Evolutionary conservation across 257 asterid species (phyloP).

Genomic region (Solanum paucissectum): DNA sequence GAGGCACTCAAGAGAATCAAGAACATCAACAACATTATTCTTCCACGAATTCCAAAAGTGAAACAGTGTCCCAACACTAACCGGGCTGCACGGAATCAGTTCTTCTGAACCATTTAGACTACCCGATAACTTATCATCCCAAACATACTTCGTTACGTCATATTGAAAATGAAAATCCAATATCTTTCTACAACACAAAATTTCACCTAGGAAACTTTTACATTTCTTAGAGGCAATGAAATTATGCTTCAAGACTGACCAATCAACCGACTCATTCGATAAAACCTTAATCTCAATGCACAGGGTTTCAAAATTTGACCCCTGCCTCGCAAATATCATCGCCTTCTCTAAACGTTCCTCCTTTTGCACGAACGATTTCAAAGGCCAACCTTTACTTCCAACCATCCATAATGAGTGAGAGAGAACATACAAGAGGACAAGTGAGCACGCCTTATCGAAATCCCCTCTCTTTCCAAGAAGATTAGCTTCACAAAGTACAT

Average conservation of each 20-base stretch:
- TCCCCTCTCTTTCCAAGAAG: constrained; percentile 15
- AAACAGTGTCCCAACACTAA: constrained; percentile 26
- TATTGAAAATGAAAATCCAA: constrained; percentile 32
- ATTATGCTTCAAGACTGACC: constrained; percentile 20
- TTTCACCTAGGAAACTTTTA: constrained; percentile 10
- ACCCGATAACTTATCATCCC: constrained; percentile 13
- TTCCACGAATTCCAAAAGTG: constrained; percentile 39
- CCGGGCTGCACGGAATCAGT: constrained; percentile 12
- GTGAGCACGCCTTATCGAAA: constrained; percentile 16
- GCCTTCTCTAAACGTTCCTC: constrained; percentile 26
- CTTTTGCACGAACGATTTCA: constrained; percentile 24
- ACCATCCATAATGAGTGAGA: constrained; percentile 33
- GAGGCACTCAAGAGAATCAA: constrained; percentile 24
- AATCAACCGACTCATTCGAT: constrained; percentile 8
- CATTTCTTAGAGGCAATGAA: constrained; percentile 9
- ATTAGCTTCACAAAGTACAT: constrained; percentile 25
- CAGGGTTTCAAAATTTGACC: constrained; percentile 13
- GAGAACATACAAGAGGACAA: constrained; percentile 22
- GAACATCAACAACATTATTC: constrained; percentile 4
- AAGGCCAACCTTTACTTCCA: constrained; percentile 41
- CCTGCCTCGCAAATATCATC: constrained; percentile 11
- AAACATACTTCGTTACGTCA: constrained; percentile 12
- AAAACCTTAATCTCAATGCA: constrained; percentile 19
- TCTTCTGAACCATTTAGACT: constrained; percentile 7
- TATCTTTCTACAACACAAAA: constrained; percentile 28